Evolutionary conservation across 2,329 filamentous ascomycete species (phyloP), one percentile per base, ranked within the genome.

Genomic region (Alternaria arborescens): DNA sequence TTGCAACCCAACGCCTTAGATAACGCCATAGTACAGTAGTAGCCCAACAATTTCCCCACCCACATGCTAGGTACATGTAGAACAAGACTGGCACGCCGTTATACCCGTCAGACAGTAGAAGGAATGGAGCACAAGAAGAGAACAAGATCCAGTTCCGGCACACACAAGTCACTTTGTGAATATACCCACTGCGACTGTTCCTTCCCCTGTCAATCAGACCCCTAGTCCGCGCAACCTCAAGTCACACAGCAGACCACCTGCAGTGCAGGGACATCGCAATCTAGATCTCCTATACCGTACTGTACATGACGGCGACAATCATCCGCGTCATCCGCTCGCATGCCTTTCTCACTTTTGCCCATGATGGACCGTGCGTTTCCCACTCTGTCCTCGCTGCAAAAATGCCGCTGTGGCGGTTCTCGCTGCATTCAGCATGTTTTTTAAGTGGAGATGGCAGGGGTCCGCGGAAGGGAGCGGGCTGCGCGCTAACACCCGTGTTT

Each of bases 291-390:
- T 44, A 34, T 32, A 26, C 24, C 28, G 28, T 30, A 30, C 28
- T 30, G 10, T 24, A 18, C 40, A 53, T 53, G 28, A 24, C 51
- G 42, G 24, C 40, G 41, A 48, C 22, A 14, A 16, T 46, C 20
- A n/a, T 38, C 43, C 36, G 52, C 56, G 60, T 55, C 20, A 50
- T 43, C 16, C 22, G 38, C 42, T 52, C 36, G 16, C 59, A 67
- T 67, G 64, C 56, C 40, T 60, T 67, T 52, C 63, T 50, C 34
- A 24, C 1, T 47, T 54, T 67, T 68, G 50, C 44, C 63, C 56
- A 66, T 68, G 56, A 61, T 53, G 61, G 65, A 62, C 60, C 57
- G 65, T 68, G 65, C 63, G 54, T 50, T 12, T 5, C 12, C 44
- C 16, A 16, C 14, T 30, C 20, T 8, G 41, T 20, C 26, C 22